Percentiles rank a stretch among this genome's conserved stretches.
phyloP scores from a whole-genome alignment of 371 early-diverging fungal genomes.

The Catenaria anguillulae region DNA sequence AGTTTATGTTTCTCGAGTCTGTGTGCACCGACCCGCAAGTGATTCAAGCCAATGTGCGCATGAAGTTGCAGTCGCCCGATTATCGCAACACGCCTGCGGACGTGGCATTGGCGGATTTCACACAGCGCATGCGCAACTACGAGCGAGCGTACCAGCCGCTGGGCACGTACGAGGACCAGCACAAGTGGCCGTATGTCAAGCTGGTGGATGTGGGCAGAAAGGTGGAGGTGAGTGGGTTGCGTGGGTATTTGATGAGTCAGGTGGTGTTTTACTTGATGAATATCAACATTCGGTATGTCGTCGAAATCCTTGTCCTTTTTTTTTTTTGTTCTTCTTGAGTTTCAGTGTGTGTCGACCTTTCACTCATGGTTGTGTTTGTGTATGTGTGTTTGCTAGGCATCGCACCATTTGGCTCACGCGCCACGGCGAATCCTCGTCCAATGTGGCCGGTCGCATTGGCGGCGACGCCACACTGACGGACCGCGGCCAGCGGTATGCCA shows the following conservation, averaged over 20 bases:
- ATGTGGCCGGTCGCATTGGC: slow-evolving; percentile 31
- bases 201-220: slow-evolving; percentile 7
- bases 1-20: slow-evolving; percentile 46
- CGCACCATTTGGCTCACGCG: slow-evolving; percentile 64
- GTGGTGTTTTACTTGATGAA: slow-evolving; percentile 79
- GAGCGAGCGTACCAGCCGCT: slow-evolving; percentile 66
- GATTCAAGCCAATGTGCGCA: slow-evolving; percentile 54
- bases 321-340: no score
- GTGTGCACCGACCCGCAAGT: slow-evolving; percentile 59
- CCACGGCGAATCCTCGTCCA: slow-evolving; percentile 51
- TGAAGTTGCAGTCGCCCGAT: slow-evolving; percentile 71
- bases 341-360: no score
- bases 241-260: slow-evolving; percentile 62
- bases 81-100: slow-evolving; percentile 52
- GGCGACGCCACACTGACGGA: slow-evolving; percentile 66
- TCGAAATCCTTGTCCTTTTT: no score
- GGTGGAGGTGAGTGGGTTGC: slow-evolving; percentile 61
- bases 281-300: no score
- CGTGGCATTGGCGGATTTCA: slow-evolving; percentile 56
- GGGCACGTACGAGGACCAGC: slow-evolving; percentile 48
- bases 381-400: no score
- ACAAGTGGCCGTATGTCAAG: neutral
- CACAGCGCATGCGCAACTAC: slow-evolving; percentile 56
- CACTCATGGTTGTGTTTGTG: no score
- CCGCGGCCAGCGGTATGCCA: slow-evolving; percentile 42